Evolutionary conservation across 148 eudicot species (phyloP).

Genomic region (Heliamphora exappendiculata): DNA sequence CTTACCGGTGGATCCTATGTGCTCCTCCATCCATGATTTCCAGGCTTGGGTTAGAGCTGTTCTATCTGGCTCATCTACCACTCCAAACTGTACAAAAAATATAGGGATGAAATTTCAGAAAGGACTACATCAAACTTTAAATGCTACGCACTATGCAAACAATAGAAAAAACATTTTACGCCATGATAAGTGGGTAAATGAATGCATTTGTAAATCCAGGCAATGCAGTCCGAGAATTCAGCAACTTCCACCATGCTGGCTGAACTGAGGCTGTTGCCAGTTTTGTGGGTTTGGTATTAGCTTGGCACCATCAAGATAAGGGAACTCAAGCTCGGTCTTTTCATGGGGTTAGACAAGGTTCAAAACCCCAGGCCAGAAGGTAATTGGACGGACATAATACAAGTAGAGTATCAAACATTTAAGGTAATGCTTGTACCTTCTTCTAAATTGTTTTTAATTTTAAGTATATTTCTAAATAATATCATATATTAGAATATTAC

Average conservation of each 20-base stretch:
- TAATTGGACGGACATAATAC: background rate
- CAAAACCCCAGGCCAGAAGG: background rate
- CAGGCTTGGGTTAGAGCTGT: constrained; percentile 81
- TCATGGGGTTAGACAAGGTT: background rate
- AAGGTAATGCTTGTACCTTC: no score
- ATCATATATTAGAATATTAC: no score
- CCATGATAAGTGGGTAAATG: background rate
- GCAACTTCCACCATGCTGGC: background rate
- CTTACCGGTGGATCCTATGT: constrained; percentile 70
- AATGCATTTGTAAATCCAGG: background rate
- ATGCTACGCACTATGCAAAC: no score
- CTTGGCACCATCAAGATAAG: background rate
- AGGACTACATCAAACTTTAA: background rate
- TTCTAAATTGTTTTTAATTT: no score
- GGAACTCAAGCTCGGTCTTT: background rate
- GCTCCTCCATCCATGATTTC: constrained; percentile 99
- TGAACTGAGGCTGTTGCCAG: background rate
- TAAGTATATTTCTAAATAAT: no score
- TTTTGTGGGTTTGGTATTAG: background rate
- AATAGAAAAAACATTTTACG: background rate
- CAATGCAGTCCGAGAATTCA: background rate
- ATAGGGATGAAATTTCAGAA: background rate
- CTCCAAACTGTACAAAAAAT: constrained; percentile 43
- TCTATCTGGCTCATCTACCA: constrained; percentile 68
- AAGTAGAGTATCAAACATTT: no score